Evolutionary conservation across 257 asterid species (phyloP).

Genomic region (Asclepias syriaca): DNA sequence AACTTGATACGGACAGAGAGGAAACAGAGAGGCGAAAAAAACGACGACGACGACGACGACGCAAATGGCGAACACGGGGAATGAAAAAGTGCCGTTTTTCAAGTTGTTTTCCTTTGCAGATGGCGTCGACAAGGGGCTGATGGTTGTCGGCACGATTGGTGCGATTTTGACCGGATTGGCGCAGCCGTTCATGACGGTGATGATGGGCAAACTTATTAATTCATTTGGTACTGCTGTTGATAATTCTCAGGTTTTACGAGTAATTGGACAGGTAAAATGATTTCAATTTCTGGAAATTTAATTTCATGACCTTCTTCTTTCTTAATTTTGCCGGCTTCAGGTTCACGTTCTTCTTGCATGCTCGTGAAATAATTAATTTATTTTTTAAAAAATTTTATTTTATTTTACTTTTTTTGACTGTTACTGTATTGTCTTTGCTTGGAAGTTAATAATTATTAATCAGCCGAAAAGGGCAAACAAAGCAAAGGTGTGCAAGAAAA

Average conservation of each 20-base stretch:
- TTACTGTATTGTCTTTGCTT: too few relatives aligned
- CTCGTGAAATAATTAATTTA: too few relatives aligned
- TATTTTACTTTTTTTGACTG: too few relatives aligned
- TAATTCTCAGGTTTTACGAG: background rate
- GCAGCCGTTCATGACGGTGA: slow-evolving; percentile 68
- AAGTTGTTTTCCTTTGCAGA: slow-evolving; percentile 66
- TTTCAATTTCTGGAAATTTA: background rate
- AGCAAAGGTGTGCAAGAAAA: too few relatives aligned
- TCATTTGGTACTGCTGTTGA: slow-evolving; percentile 34
- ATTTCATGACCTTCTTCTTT: background rate
- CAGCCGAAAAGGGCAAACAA: too few relatives aligned
- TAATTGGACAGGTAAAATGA: background rate
- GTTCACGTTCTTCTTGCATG: too few relatives aligned
- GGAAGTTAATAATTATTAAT: too few relatives aligned
- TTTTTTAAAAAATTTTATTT: too few relatives aligned
- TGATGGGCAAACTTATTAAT: slow-evolving; percentile 59
- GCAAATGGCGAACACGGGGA: background rate
- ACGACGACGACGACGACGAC: background rate
- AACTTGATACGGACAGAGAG: background rate
- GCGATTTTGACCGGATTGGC: slow-evolving; percentile 56
- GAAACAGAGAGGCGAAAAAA: background rate
- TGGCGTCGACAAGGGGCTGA: slow-evolving; percentile 35
- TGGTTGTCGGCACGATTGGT: slow-evolving; percentile 43
- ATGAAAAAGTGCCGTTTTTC: slow-evolving; percentile 38
- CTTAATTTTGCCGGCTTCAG: background rate